Base-by-base conservation (phyloP, 805 yeast genomes). In the Metschnikowia colocasiae region DNA sequence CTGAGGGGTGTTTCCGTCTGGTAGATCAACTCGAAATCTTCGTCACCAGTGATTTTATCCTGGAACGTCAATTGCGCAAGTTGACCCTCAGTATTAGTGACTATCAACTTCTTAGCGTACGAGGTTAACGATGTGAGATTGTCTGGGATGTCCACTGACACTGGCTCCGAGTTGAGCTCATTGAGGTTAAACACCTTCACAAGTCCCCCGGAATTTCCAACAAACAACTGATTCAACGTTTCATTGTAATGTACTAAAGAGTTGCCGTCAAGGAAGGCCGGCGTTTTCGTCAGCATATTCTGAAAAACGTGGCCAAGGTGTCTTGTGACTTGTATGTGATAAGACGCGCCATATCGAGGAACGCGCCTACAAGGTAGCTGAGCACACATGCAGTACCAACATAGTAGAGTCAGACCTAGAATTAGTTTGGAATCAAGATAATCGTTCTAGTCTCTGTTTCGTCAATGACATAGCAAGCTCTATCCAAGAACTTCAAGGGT, bases 101-200 rank as follows among this genome's bases (percentile, higher is more conserved):
- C 62, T 9, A 63, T 46, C 26, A 64, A 45, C 13, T 56, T 56
- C 37, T 49, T 25, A 4, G 55, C 63, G 13, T 57, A 51, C 7
- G 55, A 47, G 19, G 61, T 63, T 32, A 79, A 53, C 0, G 79
- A 66, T 1, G 81, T 76, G 40, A 79, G 56, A 41, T 73, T 70
- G 19, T 74, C 77, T 8, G 70, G 53, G 4, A 75, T 72, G 53
- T 83, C 86, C 7, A 81, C 53, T 6, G 83, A 74, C 23, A 71
- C 78, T 2, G 89, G 88, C 59, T 83, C 88, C 44, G 76, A 71
- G 39, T 80, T 80, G 0, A 79, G 75, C 22, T 73, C 71, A 38
- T 67, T 60, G 12, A 72, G 52, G 46, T 74, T 68, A 53, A 82
- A 73, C 15, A 80, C 68, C 59, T 81, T 83, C 31, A 76, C 61